Evolutionary conservation across 2,329 filamentous ascomycete genomes (phyloP).

Genomic region (Rugonectria rugulosa): DNA sequence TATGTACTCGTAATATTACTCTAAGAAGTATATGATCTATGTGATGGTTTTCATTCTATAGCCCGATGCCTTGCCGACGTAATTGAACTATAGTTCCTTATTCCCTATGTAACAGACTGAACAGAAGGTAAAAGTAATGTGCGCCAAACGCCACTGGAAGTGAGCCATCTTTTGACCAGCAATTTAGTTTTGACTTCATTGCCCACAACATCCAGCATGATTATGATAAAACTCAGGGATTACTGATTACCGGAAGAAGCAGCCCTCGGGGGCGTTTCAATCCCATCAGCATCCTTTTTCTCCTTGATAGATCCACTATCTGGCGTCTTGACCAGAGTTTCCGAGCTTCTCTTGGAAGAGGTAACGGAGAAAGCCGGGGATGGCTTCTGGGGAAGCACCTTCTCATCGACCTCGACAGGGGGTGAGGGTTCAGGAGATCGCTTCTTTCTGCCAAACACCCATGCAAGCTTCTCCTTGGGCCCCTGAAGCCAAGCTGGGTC

Average conservation of each 20-base stretch:
- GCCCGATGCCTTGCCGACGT: no score
- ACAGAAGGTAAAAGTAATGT: background rate
- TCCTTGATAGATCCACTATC: background rate
- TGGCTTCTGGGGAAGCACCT: background rate
- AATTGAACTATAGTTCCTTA: no score
- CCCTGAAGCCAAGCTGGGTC: background rate
- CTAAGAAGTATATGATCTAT: background rate
- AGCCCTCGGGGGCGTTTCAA: background rate
- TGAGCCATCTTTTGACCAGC: background rate
- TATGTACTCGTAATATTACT: background rate
- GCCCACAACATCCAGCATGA: no score
- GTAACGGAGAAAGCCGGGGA: background rate
- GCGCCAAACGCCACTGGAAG: background rate
- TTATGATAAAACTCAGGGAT: no score
- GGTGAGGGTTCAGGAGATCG: background rate
- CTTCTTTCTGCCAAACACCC: background rate
- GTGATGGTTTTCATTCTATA: background rate
- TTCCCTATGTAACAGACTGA: no score
- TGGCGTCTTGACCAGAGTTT: background rate
- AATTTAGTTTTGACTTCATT: no score
- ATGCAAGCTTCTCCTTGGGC: background rate
- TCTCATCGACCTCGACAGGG: background rate
- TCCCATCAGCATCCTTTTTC: background rate
- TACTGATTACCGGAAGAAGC: background rate
- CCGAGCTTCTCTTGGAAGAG: background rate